Evolutionary conservation across 495 filamentous ascomycete species (phyloP).

Genomic region (Penicillium bialowiezense): DNA sequence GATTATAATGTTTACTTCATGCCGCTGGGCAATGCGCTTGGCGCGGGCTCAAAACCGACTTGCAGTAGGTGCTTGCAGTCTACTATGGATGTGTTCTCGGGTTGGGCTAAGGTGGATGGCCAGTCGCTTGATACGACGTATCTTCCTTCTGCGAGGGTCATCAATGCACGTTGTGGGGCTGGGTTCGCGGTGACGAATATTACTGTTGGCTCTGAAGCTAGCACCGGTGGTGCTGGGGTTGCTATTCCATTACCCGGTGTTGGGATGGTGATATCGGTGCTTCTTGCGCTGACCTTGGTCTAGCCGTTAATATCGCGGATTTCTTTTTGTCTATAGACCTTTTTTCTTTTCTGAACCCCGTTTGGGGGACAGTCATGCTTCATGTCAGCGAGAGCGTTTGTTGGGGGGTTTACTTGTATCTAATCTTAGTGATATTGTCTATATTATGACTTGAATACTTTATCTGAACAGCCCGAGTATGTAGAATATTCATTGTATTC

Average conservation of each 20-base stretch:
- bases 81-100: conserved; percentile 67
- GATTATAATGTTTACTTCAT: conserved; percentile 81
- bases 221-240: conserved; percentile 13
- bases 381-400: conserved; percentile 24
- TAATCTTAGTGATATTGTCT: conserved; percentile 7
- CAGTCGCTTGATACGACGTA: conserved; percentile 61
- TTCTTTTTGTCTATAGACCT: conserved; percentile 4
- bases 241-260: conserved; percentile 1
- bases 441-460: conserved; percentile 2
- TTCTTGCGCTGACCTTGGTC: neutral
- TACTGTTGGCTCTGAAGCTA: conserved; percentile 34
- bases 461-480: neutral
- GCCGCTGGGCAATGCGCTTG: conserved; percentile 70
- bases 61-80: conserved; percentile 67
- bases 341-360: conserved; percentile 5
- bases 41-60: conserved; percentile 58
- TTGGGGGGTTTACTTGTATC: neutral
- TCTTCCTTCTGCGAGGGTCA: conserved; percentile 56
- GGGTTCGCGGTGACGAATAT: conserved; percentile 60
- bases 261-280: neutral
- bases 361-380: conserved; percentile 15
- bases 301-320: neutral
- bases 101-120: conserved; percentile 54
- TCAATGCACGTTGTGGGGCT: conserved; percentile 65
- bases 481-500: neutral